Evolutionary conservation across 208 protist genomes (phyloP), one percentile per base, ranked within the genome.

Genomic region (Leishmania tropica): DNA sequence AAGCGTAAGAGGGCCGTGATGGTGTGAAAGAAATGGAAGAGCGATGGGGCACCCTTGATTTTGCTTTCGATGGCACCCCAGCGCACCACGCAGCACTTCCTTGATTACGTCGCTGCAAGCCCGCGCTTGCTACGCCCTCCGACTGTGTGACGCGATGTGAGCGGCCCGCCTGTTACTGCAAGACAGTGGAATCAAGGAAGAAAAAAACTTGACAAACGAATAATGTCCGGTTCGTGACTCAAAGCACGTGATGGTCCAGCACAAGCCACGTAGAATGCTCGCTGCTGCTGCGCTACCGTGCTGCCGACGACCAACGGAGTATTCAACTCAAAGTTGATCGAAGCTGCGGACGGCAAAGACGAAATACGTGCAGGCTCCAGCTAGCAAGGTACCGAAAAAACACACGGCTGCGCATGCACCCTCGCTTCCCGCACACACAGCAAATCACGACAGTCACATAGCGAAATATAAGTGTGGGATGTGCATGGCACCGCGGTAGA

Each of bases 151-250:
- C 42, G 7, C 28, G 45, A 48, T n/a, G 21, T 48, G 70, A 35
- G 70, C 11, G 2, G 35, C 45, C 7, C 40, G 42, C 0, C 28
- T 19, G 24, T 53, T 54, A 51, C 37, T 8, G 53, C 42, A 48
- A n/a, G 17, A 56, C 58, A 56, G 13, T 35, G 70, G 68, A 28
- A n/a, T 48, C 28, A 77, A 15, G 62, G 37, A 71, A 67, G 62
- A 81, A 82, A 51, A 37, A 75, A 37, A 3, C 75, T 1, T 21
- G 19, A 45, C 1, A 73, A 60, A 77, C 71, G 77, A 77, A 70
- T 62, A 45, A 78, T 58, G 51, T 60, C 21, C 47, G 54, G 72
- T 35, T 2, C 70, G n/a, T 47, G 76, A 60, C 53, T 58, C 17
- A n/a, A 56, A 73, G 45, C 17, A 53, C 7, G 28, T 81, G 28